These are phyloP conservation scores for Leishmania tarentolae DNA, from an alignment of 208 protist species.

Conservation along the genomic window DNA sequence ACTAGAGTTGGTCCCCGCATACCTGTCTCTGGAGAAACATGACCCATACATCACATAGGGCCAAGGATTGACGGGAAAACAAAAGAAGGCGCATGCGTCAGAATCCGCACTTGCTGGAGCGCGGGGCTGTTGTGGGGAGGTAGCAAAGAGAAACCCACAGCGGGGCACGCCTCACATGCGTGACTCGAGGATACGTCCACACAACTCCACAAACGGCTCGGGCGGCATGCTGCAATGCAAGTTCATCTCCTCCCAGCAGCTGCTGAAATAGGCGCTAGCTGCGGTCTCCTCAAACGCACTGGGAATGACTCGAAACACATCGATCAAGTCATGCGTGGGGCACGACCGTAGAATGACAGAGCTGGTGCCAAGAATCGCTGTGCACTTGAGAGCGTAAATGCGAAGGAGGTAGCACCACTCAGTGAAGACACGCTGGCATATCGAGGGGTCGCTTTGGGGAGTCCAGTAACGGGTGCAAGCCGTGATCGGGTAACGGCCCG, in stretches of 20 bases:
- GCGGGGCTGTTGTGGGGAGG: neutral
- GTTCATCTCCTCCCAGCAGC: constrained; percentile 72
- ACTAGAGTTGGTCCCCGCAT: neutral
- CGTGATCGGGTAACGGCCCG: constrained; percentile 23
- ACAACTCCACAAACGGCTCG: constrained; percentile 27
- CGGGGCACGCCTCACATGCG: constrained; percentile 1
- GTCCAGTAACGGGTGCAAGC: constrained; percentile 23
- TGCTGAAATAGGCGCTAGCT: constrained; percentile 47
- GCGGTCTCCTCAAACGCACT: constrained; percentile 68
- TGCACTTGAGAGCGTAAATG: constrained; percentile 41
- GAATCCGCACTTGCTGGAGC: neutral
- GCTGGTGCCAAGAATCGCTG: constrained; percentile 18
- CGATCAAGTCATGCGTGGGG: constrained; percentile 18
- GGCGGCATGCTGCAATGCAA: constrained; percentile 45
- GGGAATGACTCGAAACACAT: constrained; percentile 43
- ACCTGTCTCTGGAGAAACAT: neutral
- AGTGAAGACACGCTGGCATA: constrained; percentile 30
- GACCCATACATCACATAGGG: neutral
- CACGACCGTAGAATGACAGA: constrained; percentile 23
- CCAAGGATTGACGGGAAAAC: neutral
- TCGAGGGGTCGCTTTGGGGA: constrained; percentile 15
- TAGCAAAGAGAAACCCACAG: neutral
- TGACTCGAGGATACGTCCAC: constrained; percentile 11
- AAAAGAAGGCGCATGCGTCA: constrained; percentile 3
- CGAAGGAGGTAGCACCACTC: constrained; percentile 57